phyloP scores from a whole-genome alignment of 805 yeast species.

The Wickerhamiella hasegawae region DNA sequence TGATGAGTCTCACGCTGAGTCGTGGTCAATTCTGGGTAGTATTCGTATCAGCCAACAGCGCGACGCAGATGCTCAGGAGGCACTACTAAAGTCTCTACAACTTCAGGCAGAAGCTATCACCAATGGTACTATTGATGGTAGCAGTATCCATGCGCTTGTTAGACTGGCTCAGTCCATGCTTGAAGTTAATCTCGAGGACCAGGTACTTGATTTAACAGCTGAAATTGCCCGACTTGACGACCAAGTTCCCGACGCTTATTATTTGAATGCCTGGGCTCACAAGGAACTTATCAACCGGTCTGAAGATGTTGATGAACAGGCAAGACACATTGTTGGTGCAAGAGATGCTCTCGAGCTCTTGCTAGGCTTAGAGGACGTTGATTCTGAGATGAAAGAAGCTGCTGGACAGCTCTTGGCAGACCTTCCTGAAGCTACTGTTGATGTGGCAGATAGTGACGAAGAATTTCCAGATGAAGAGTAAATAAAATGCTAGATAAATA shows the following conservation, averaged over 20 bases:
- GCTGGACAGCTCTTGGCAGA: conserved; percentile 33
- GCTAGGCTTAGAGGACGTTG: conserved; percentile 35
- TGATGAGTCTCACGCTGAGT: conserved; percentile 46
- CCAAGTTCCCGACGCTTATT: conserved; percentile 63
- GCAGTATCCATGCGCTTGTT: conserved; percentile 50
- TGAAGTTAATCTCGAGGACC: conserved; percentile 59
- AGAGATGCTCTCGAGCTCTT: conserved; percentile 26
- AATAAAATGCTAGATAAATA: background rate
- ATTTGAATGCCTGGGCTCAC: conserved; percentile 68
- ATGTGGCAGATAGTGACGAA: conserved; percentile 16
- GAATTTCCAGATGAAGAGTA: conserved; percentile 1
- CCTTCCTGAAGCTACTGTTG: conserved; percentile 37
- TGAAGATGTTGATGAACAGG: conserved; percentile 4
- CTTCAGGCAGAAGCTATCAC: conserved; percentile 33
- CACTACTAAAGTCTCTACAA: conserved; percentile 56
- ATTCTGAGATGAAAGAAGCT: conserved; percentile 42
- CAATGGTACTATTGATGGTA: conserved; percentile 24
- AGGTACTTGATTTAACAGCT: conserved; percentile 47
- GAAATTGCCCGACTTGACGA: conserved; percentile 69
- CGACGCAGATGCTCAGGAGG: conserved; percentile 52
- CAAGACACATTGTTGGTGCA: conserved; percentile 27
- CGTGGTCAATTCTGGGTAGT: conserved; percentile 69
- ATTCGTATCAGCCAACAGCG: conserved; percentile 79
- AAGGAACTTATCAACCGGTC: conserved; percentile 9
- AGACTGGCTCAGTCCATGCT: conserved; percentile 59